Evolutionary conservation across 179 eudicot genomes (phyloP).

Genomic region (Corrigiola litoralis): DNA sequence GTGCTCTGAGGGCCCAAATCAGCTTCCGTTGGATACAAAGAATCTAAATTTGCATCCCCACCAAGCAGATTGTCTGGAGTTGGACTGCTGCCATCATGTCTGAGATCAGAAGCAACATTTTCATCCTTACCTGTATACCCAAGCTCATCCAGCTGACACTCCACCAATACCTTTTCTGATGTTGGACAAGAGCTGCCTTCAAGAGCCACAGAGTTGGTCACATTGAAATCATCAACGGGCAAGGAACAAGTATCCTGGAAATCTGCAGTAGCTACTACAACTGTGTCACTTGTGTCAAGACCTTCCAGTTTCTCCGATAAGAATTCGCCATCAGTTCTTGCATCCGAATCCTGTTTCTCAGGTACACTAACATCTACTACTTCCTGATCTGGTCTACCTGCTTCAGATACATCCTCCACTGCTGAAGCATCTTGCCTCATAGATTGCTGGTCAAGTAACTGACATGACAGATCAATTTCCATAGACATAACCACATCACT

Average conservation of each 20-base stretch:
- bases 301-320: conserved; percentile 26
- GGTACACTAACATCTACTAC: conserved; percentile 14
- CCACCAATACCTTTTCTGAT: conserved; percentile 20
- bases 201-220: conserved; percentile 17
- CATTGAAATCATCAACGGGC: conserved; percentile 14
- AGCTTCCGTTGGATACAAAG: conserved; percentile 21
- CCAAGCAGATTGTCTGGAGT: neutral
- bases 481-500: conserved; percentile 15
- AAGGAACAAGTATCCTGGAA: conserved; percentile 14
- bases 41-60: conserved; percentile 22
- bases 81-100: conserved; percentile 26
- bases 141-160: conserved; percentile 12
- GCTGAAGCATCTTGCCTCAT: conserved; percentile 28
- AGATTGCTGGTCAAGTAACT: conserved; percentile 26
- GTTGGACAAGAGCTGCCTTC: conserved; percentile 17
- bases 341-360: conserved; percentile 6
- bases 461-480: conserved; percentile 21
- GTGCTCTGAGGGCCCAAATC: conserved; percentile 25
- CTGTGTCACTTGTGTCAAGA: conserved; percentile 20
- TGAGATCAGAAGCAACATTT: conserved; percentile 23
- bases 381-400: conserved; percentile 18
- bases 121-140: conserved; percentile 29
- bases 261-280: conserved; percentile 15
- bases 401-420: conserved; percentile 22
- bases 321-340: conserved; percentile 19